phyloP scores from a whole-genome alignment of 225 moss, liverwort and hornwort species.

The Pleurozium schreberi region DNA sequence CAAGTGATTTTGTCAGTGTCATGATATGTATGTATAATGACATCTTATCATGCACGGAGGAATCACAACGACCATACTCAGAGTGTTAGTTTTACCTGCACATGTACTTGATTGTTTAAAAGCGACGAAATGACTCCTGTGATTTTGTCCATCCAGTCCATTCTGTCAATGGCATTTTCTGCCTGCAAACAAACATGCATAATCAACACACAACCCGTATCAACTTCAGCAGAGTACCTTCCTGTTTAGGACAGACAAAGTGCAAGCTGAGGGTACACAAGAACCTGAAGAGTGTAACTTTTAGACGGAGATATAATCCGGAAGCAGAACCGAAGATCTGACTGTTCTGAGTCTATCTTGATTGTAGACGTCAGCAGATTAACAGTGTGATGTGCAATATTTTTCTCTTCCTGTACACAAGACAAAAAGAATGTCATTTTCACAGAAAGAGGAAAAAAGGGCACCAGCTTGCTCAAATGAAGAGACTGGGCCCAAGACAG shows the following conservation, averaged over 20 bases:
- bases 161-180: constrained; percentile 93
- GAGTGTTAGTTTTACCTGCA: constrained; percentile 24
- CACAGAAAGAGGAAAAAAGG: not conserved
- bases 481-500: not conserved
- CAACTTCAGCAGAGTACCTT: not conserved
- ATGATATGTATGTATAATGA: not conserved
- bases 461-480: not conserved
- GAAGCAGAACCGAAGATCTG: constrained; percentile 95
- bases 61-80: not conserved
- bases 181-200: constrained; percentile 42
- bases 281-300: constrained; percentile 78
- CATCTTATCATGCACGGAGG: not conserved
- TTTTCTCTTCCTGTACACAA: constrained; percentile 62
- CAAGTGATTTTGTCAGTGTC: not conserved
- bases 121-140: constrained; percentile 97
- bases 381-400: constrained; percentile 85
- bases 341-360: constrained; percentile 90
- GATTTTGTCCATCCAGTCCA: constrained; percentile 99
- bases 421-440: not conserved
- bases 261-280: not conserved
- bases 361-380: constrained; percentile 90
- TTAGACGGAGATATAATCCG: constrained; percentile 89
- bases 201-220: not conserved
- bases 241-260: not conserved
- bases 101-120: constrained; percentile 78